Evolutionary conservation across 1,139 yeast genomes (phyloP), one percentile per base, ranked within the genome.

Genomic region (Entelexis paramagnoliae): DNA sequence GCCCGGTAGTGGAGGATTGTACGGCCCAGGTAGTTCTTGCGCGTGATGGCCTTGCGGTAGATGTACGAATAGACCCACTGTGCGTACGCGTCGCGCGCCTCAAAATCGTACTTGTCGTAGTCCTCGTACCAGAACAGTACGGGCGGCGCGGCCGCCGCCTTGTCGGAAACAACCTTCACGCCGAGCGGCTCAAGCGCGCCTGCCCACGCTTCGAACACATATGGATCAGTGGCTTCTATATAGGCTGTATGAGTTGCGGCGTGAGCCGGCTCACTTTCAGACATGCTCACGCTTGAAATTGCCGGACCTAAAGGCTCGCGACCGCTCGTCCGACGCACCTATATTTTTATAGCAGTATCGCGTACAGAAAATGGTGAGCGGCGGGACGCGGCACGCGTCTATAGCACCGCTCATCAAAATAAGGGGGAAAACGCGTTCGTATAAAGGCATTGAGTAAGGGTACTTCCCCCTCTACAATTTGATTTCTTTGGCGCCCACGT

Each of bases 31-130:
- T 81, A 89, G 66, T 91, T 95, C 66, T 91, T 91, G 57, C 98
- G 75, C 49, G 91, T 91, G 52, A 91, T 70, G 0, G 91, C 95
- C 66, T 91, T 91, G 60, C 73, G 62, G 56, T 84, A 89, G 42
- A 88, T 78, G 65, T 86, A 89, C 1, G 96, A 80, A 57, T 93
- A 87, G 2, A 83, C 75, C 55, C 72, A 66, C 87, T 89, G 30
- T 2, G 53, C 47, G 13, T 73, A 69, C 0, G 70, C 63, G 36
- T 70, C 63, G 14, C 70, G 63, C 56, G 76, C 68, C 62, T 88
- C 96, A 61, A 88, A 76, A 62, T 89, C 85, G 26, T 89, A 68
- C 51, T 85, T 89, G 65, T 91, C 98, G 64, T 91, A 91, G 51
- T 91, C 97, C 14, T 87, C 91, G 64, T 79, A 88, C 58, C 88